Evolutionary conservation across 192 early-diverging fungal species (phyloP), one percentile per base, ranked within the genome.

Genomic region (Coemansia pectinata): DNA sequence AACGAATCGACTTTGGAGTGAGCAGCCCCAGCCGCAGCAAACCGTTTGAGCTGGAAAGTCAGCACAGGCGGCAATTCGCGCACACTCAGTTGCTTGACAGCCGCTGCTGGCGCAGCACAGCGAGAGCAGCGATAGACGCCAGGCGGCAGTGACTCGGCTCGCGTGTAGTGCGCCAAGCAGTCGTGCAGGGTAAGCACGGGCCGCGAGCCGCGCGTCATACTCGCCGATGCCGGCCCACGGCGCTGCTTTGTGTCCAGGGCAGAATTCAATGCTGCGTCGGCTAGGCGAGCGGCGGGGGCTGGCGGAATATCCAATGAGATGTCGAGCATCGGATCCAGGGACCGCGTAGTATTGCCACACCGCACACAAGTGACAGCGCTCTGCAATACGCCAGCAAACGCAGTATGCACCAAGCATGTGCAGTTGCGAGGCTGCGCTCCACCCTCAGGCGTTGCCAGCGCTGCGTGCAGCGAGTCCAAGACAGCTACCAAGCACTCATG

Each of bases 401-500:
- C 91, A 57, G 90, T 87, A 75, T 99, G 97, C 14, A 98, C 88
- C 25, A 96, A 85, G 67, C 97, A 99, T 21, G 80, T 57, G 83
- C 97, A 98, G 7, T 73, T 70, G 33, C 34, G 36, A 29, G 45
- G 27, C 41, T 19, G 19, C 19, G 17, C 52, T 27, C 27, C 27
- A 27, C 27, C 27, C 2, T 19, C 69, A 29, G 62, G 69, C 74
- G 85, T 72, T 70, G 77, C 40, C 72, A 92, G 65, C 70, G 86
- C 85, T 33, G 77, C 85, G 67, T 99, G 97, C 63, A 99, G 89
- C 59, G 90, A 83, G 69, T 98, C 93, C 58, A 98, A 72, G 6
- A 93, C 81, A 11, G 94, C 90, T 45, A 98, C 95, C 69, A 98
- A 94, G 65, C 96, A 98, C 66, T 99, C 97, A 75, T 99, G 97